phyloP scores from a whole-genome alignment of 2,329 filamentous ascomycete species.

The Pyrenophora seminiperda region DNA sequence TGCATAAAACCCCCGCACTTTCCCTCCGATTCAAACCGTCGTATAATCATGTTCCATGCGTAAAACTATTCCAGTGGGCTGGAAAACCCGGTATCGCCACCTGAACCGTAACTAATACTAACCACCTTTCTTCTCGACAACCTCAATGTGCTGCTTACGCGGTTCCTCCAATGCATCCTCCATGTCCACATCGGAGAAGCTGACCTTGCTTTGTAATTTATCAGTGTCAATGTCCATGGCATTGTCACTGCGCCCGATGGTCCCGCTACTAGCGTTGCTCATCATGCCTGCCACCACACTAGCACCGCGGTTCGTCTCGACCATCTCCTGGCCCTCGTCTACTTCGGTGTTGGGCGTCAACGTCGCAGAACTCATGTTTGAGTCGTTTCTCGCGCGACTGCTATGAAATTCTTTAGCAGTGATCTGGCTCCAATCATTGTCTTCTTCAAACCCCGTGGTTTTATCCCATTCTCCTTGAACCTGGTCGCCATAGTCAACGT shows the following conservation, averaged over 20 bases:
- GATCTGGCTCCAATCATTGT: slow-evolving; percentile 29
- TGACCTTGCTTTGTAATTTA: slow-evolving; percentile 13
- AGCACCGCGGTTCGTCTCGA: slow-evolving; percentile 33
- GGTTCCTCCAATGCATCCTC: slow-evolving; percentile 22
- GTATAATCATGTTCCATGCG: too few relatives aligned
- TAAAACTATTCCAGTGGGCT: too few relatives aligned
- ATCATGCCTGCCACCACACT: slow-evolving; percentile 14
- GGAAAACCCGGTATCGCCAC: neutral
- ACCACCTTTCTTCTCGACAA: slow-evolving; percentile 33
- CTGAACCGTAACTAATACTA: neutral
- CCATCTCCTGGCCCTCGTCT: slow-evolving; percentile 37
- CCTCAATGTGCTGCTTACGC: slow-evolving; percentile 31
- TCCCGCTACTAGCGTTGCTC: slow-evolving; percentile 32
- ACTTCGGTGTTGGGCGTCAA: slow-evolving; percentile 45
- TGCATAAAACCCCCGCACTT: too few relatives aligned
- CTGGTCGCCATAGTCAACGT: slow-evolving; percentile 9
- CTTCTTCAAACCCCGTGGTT: slow-evolving; percentile 14
- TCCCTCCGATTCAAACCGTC: too few relatives aligned
- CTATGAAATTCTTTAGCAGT: slow-evolving; percentile 28
- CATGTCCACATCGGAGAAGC: slow-evolving; percentile 33
- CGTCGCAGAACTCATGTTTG: slow-evolving; percentile 34
- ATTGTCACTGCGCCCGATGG: slow-evolving; percentile 24
- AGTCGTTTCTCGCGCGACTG: slow-evolving; percentile 17
- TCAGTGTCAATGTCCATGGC: slow-evolving; percentile 27
- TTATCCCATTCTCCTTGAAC: slow-evolving; percentile 28